A percentile compares a stretch with the other conserved stretches of the same genome.
Conservation (phyloP, 1,139 yeast genomes). For the Yamadazyma triangularis region DNA sequence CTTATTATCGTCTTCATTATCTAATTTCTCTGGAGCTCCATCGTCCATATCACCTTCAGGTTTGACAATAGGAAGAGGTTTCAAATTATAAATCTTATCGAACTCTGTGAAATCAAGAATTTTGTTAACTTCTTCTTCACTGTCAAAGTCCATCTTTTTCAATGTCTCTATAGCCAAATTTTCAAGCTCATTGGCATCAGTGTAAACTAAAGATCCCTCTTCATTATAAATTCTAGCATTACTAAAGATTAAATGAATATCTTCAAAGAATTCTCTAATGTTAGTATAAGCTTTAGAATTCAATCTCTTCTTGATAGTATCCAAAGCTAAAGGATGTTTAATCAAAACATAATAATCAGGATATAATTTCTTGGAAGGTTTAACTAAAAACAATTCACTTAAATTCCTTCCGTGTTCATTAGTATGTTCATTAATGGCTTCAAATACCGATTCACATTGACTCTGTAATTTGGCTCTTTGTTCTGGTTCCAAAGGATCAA, state of each 20-base stretch:
- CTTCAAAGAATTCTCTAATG: slow-evolving; percentile 62
- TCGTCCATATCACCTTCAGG: slow-evolving; percentile 2
- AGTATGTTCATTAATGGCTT: slow-evolving; percentile 37
- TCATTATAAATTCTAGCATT: slow-evolving; percentile 88
- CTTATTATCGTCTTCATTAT: too few relatives aligned
- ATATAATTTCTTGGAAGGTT: slow-evolving; percentile 68
- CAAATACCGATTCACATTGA: slow-evolving; percentile 40
- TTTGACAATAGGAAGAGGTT: slow-evolving; percentile 22
- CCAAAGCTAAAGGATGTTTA: slow-evolving; percentile 76
- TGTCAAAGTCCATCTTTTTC: slow-evolving; percentile 20
- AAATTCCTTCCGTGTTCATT: slow-evolving; percentile 41
- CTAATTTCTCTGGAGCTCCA: too few relatives aligned
- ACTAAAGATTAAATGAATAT: slow-evolving; percentile 70
- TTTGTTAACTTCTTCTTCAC: slow-evolving; percentile 23
- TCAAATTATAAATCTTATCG: slow-evolving; percentile 43
- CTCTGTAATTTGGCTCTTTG: slow-evolving; percentile 40
- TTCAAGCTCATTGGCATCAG: slow-evolving; percentile 71
- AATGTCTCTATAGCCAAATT: slow-evolving; percentile 35
- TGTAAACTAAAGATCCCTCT: slow-evolving; percentile 78
- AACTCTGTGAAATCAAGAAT: slow-evolving; percentile 45
- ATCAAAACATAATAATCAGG: slow-evolving; percentile 87
- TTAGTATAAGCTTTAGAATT: slow-evolving; percentile 47
- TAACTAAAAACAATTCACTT: slow-evolving; percentile 60
- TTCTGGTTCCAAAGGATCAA: slow-evolving; percentile 37
- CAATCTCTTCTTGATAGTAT: slow-evolving; percentile 59